phyloP scores from a whole-genome alignment of 2,329 filamentous ascomycete genomes.

The Xylaria sp. region DNA sequence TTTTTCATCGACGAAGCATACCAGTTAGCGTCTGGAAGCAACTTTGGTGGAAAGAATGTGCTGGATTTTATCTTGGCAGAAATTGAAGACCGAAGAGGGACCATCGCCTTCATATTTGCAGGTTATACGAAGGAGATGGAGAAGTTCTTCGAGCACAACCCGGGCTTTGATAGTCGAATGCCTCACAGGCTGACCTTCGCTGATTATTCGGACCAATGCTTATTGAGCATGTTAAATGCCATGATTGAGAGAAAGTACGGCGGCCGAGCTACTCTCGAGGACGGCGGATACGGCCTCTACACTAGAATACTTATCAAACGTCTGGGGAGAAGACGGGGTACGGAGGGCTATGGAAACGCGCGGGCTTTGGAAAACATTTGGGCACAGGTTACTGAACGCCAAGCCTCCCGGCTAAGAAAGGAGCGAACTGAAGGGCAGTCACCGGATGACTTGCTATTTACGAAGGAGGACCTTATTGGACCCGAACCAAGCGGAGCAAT shows the following conservation, averaged over 20 bases:
- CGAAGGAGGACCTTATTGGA: constrained; percentile 29
- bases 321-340: constrained; percentile 16
- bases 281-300: constrained; percentile 68
- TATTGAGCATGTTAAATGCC: constrained; percentile 68
- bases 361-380: constrained; percentile 50
- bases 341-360: constrained; percentile 78
- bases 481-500: constrained; percentile 34
- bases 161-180: constrained; percentile 75
- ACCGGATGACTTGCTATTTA: constrained; percentile 22
- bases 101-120: constrained; percentile 77
- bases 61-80: constrained; percentile 78
- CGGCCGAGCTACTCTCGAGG: constrained; percentile 68
- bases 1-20: constrained; percentile 86
- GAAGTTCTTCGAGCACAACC: constrained; percentile 78
- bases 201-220: constrained; percentile 75
- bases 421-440: constrained; percentile 8
- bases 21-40: constrained; percentile 70
- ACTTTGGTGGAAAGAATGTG: constrained; percentile 63
- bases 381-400: constrained; percentile 21
- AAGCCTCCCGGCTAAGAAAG: constrained; percentile 19
- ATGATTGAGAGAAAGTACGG: constrained; percentile 66
- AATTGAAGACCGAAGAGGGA: constrained; percentile 76
- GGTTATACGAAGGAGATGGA: constrained; percentile 83
- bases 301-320: constrained; percentile 18
- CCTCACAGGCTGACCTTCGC: constrained; percentile 73